phyloP scores from a whole-genome alignment of 192 early-diverging fungal species.

The Backusella liffmaniae region DNA sequence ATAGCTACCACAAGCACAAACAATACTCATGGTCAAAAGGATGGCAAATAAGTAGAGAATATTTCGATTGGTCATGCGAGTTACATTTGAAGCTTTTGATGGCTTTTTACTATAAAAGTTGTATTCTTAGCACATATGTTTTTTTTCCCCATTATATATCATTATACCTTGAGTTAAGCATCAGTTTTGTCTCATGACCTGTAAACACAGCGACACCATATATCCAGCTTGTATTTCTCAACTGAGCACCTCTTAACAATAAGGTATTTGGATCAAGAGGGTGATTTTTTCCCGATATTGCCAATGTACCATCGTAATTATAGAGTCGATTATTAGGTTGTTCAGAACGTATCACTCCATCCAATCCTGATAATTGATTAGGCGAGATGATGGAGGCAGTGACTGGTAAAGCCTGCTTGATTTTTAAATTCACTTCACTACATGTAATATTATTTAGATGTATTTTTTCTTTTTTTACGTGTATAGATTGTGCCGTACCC shows the following conservation, averaged over 20 bases:
- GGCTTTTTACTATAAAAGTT: constrained; percentile 35
- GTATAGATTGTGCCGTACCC: constrained; percentile 32
- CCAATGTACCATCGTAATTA: constrained; percentile 77
- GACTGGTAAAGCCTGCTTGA: constrained; percentile 83
- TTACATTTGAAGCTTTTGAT: constrained; percentile 37
- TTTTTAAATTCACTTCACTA: constrained; percentile 93
- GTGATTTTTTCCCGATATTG: constrained; percentile 54
- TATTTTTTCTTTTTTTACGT: no score
- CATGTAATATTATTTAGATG: neutral
- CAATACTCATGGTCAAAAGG: constrained; percentile 79
- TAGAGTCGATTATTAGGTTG: constrained; percentile 91
- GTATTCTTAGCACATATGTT: no score
- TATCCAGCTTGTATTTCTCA: constrained; percentile 94
- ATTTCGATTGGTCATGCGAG: constrained; percentile 53
- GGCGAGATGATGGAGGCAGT: constrained; percentile 72
- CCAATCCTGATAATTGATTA: constrained; percentile 53
- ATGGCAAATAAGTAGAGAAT: constrained; percentile 94
- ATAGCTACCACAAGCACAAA: constrained; percentile 84
- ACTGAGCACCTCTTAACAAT: constrained; percentile 83
- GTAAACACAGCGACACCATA: constrained; percentile 90
- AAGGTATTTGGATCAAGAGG: constrained; percentile 87
- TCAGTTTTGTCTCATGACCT: constrained; percentile 94
- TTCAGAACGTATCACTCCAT: constrained; percentile 84
- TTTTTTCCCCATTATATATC: no score
- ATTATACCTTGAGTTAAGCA: constrained; percentile 71